Evolutionary conservation across 2,329 filamentous ascomycete species (phyloP), one percentile per base, ranked within the genome.

Genomic region (Tolypocladium paradoxum): DNA sequence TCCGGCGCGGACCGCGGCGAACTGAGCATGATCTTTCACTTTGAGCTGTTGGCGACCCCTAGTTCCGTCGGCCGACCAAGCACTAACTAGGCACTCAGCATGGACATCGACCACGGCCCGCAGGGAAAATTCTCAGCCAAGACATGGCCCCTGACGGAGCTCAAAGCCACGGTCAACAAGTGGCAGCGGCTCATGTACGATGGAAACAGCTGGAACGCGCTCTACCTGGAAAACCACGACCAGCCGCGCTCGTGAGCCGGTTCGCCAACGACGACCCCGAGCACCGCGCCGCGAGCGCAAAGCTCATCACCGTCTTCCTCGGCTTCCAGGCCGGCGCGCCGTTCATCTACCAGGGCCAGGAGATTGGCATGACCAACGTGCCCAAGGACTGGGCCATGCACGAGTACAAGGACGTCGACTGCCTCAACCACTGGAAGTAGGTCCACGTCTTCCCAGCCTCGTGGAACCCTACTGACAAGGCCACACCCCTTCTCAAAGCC

Each of bases 21-120:
- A 62, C 68, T 88, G 46, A 83, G 79, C 64, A 88, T 88, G 83
- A 83, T 88, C 36, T 88, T 88, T 67, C 81, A 86, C 60, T 88
- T 88, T 62, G 84, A 87, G 54, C 71, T 81, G 75, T 77, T 60
- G 61, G 72, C 63, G 24, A 38, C 45, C 18, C 24, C 27, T 48
- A 55, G 33, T n/a, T 37, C n/a, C 31, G 40, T 27, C 12, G 6
- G 4, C 29, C 2, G 29, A 8, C 29, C 29, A 7, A 29, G 29
- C 6, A 7, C 8, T 29, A 5, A 29, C 29, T 29, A 29, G 29
- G 8, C 20, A 31, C 12, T 6, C 22, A 76, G 73, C 34, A 73
- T 81, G 56, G 72, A 77, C 36, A 66, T 81, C 18, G 77, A 80
- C 54, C 67, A 74, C 53, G 74, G 73, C 11, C 53, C 65, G 6